Evolutionary conservation across 1,139 yeast genomes (phyloP).

Genomic region (Pichia sp.): DNA sequence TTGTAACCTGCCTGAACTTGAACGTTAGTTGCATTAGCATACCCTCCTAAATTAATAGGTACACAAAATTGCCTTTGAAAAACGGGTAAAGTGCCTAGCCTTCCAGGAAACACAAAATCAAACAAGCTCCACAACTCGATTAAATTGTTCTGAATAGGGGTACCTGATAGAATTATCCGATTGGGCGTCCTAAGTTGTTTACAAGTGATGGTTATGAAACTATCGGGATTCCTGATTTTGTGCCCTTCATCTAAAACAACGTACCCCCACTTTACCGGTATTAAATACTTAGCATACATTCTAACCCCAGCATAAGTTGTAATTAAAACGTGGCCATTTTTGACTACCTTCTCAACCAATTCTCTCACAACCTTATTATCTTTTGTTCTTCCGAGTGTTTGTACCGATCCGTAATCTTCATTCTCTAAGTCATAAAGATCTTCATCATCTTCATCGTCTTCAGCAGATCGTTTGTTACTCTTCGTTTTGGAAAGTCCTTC

Average conservation of each 20-base stretch:
- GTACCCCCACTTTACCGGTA: slow-evolving; percentile 83
- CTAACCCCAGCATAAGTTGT: slow-evolving; percentile 91
- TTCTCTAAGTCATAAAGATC: slow-evolving; percentile 36
- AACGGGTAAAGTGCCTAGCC: slow-evolving; percentile 90
- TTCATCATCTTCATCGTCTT: slow-evolving; percentile 27
- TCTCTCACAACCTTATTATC: slow-evolving; percentile 42
- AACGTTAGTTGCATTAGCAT: slow-evolving; percentile 92
- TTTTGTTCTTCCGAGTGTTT: slow-evolving; percentile 28
- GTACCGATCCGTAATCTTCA: slow-evolving; percentile 24
- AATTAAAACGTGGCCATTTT: slow-evolving; percentile 73
- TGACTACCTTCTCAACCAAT: slow-evolving; percentile 48
- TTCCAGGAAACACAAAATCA: slow-evolving; percentile 92
- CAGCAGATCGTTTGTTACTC: slow-evolving; percentile 9
- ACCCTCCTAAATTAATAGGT: slow-evolving; percentile 97
- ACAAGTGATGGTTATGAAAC: slow-evolving; percentile 79
- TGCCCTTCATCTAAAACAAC: slow-evolving; percentile 95
- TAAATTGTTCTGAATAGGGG: slow-evolving; percentile 92
- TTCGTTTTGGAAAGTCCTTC: slow-evolving; percentile 56
- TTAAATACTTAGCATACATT: slow-evolving; percentile 63
- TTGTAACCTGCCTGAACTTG: slow-evolving; percentile 96
- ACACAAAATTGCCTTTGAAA: slow-evolving; percentile 87
- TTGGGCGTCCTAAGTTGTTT: slow-evolving; percentile 79
- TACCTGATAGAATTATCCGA: slow-evolving; percentile 85
- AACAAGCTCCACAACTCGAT: slow-evolving; percentile 91
- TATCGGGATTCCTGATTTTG: slow-evolving; percentile 90